Base-by-base conservation (phyloP, 169 alveolate genomes). In the Eimeria necatrix region DNA sequence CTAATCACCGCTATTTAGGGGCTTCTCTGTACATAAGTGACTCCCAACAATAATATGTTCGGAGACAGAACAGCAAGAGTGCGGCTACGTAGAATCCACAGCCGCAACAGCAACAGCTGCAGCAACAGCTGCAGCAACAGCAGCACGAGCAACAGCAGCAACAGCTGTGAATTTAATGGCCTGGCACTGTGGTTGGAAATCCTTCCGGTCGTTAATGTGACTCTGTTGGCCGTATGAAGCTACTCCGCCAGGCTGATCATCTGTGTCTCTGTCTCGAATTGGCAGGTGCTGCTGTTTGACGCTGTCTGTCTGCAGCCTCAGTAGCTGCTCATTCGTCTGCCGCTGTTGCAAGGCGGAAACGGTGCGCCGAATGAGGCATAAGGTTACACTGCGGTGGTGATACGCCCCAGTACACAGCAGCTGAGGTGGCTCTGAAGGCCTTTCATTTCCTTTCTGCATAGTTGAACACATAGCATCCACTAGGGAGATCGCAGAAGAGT, bases 211-310 rank as follows among this genome's bases (percentile, higher is more conserved):
- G 88, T 80, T 10, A 22, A 0, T 68, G 46, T 68, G 88, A 52
- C 88, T 48, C 84, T 56, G 32, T 4, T 46, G 59, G 32, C 14
- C 59, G 20, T 73, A 41, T 18, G 60, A 73, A 4, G 24, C 56
- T 41, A 73, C 41, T 73, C 60, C 84, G 32, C 24, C 4, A 18
- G 84, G 84, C 4, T 52, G 6, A 73, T 80, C 68, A 22, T 80
- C 49, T 80, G 88, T 32, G 68, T 51, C 52, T 51, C 68, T 59
- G 60, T 80, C 9, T 80, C 71, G 46, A 22, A n/a, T 48, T 22
- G 68, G 88, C 68, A 80, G 53, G 88, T 80, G 71, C n/a, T 51
- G 88, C 88, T 80, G 88, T 64, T 48, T 10, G 88, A 20, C 49
- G 88, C 70, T 80, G 88, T 51, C 68, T 56, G 22, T 56, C 68